Evolutionary conservation across 176 grass and related monocot genomes (phyloP).

Genomic region (Triticum timopheevii): DNA sequence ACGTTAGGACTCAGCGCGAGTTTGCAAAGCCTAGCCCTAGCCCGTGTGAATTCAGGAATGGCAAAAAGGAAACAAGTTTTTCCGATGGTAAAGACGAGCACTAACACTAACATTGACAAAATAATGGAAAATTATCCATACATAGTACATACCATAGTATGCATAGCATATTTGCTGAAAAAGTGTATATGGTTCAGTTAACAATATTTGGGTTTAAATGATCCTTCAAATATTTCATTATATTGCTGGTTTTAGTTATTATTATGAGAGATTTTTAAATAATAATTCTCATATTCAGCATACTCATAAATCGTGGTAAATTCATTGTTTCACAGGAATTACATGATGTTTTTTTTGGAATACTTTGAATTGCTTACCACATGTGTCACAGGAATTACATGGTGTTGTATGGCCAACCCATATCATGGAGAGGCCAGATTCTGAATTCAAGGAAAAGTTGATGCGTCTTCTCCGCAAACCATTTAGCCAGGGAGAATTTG

Average conservation of each 20-base stretch:
- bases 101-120: background rate
- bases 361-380: too few relatives aligned
- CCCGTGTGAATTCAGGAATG: background rate
- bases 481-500: constrained; percentile 47
- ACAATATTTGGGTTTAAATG: background rate
- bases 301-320: background rate
- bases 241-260: background rate
- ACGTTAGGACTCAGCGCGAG: background rate
- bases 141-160: background rate
- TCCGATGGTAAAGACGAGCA: background rate
- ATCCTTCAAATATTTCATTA: background rate
- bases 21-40: background rate
- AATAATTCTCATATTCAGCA: background rate
- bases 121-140: background rate
- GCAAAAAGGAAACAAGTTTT: background rate
- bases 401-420: constrained; percentile 51
- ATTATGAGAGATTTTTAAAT: background rate
- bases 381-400: background rate
- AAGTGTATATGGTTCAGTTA: background rate
- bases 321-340: background rate
- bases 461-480: constrained; percentile 46
- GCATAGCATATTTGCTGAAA: background rate
- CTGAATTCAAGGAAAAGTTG: constrained; percentile 63
- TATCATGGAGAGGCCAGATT: constrained; percentile 46
- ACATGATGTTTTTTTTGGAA: too few relatives aligned